phyloP scores from a whole-genome alignment of 352 stramenopile genomes.

The Pythium dissimile region DNA sequence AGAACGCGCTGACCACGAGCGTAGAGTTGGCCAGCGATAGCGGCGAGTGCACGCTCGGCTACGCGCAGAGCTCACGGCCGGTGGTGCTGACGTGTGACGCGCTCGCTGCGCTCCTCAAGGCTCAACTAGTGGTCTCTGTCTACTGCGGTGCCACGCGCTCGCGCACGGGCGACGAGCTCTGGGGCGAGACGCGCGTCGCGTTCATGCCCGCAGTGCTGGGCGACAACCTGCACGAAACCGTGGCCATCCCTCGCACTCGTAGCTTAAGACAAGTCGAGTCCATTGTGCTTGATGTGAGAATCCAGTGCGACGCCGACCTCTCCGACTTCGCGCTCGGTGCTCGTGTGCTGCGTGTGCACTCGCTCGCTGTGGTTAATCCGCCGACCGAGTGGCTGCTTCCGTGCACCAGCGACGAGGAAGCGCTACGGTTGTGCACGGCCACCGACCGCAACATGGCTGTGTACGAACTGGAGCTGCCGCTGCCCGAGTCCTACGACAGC shows the following conservation, averaged over 20 bases:
- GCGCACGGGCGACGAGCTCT: conserved; percentile 29
- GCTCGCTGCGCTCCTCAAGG: conserved; percentile 36
- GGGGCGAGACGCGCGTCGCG: conserved; percentile 35
- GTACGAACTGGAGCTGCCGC: conserved; percentile 50
- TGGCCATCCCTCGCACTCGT: conserved; percentile 16
- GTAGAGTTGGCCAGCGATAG: conserved; percentile 22
- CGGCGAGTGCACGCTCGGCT: conserved; percentile 8
- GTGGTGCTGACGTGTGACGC: conserved; percentile 30
- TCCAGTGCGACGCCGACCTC: conserved; percentile 49
- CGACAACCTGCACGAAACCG: conserved; percentile 15
- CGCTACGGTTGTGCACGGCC: conserved; percentile 29
- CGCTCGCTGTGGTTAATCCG: conserved; percentile 31
- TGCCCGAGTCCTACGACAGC: conserved; percentile 29
- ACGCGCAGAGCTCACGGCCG: conserved; percentile 46
- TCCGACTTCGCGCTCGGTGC: conserved; percentile 41
- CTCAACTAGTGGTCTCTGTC: conserved; percentile 39
- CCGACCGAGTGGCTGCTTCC: conserved; percentile 45
- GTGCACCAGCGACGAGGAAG: conserved; percentile 48
- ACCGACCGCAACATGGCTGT: conserved; percentile 36
- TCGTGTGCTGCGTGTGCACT: conserved; percentile 38
- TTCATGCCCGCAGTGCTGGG: conserved; percentile 31
- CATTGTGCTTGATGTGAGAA: conserved; percentile 32
- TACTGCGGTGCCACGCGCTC: conserved; percentile 31
- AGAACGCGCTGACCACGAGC: conserved; percentile 44
- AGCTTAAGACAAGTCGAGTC: conserved; percentile 12